Percentiles rank a stretch among this genome's conserved stretches.
Conservation (phyloP, 768 basidiomycete genomes). For the Termitomyces sp. region DNA sequence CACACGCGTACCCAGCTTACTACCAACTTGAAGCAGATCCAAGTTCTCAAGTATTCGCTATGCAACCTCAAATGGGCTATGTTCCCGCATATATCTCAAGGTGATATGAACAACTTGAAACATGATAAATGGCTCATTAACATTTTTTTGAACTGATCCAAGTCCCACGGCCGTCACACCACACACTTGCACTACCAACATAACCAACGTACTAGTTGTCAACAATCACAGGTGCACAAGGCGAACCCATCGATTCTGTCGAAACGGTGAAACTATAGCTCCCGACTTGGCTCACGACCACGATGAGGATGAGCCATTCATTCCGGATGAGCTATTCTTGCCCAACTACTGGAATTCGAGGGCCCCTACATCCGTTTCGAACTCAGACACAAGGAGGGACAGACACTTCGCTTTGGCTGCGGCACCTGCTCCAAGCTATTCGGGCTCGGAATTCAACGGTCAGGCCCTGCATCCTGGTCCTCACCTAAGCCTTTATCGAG, state of each 20-base stretch:
- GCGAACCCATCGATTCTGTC: not conserved
- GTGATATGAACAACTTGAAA: not conserved
- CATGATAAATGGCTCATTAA: not conserved
- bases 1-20: not conserved
- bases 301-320: not conserved
- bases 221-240: not conserved
- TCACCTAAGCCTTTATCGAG: not conserved
- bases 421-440: not conserved
- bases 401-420: not conserved
- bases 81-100: not conserved
- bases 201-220: not conserved
- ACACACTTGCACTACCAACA: not conserved
- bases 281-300: not conserved
- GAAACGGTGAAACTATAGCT: not conserved
- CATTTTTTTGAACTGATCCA: not conserved
- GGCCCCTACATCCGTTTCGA: not conserved
- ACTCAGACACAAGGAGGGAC: not conserved
- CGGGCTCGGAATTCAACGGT: not conserved
- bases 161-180: not conserved
- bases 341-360: not conserved
- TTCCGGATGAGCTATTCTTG: not conserved
- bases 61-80: not conserved
- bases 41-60: not conserved
- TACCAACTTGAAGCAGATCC: not conserved
- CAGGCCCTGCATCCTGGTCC: not conserved